Evolutionary conservation across 176 grass and related monocot species (phyloP).

Genomic region (bread wheat (Triticum aestivum)): DNA sequence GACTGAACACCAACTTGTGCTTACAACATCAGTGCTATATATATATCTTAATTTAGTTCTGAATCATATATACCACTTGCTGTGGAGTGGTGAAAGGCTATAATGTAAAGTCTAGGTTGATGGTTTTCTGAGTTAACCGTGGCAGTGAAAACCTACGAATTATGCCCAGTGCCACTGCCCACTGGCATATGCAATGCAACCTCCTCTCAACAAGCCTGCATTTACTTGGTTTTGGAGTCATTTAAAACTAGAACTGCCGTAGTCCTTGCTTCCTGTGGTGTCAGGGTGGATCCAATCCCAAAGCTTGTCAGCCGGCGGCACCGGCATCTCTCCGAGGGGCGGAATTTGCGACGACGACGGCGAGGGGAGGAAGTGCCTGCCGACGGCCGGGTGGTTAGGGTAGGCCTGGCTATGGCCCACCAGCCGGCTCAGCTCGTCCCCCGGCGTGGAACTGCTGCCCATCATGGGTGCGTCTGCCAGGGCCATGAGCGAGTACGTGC

Average conservation of each 20-base stretch:
- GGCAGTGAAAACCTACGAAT: constrained; percentile 10
- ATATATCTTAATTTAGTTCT: constrained; percentile 11
- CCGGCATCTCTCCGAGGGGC: constrained; percentile 28
- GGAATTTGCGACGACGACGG: constrained; percentile 17
- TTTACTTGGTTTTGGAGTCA: constrained; percentile 38
- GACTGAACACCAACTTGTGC: neutral
- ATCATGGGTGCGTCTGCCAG: constrained; percentile 35
- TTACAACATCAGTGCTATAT: constrained; percentile 36
- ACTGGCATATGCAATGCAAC: constrained; percentile 13
- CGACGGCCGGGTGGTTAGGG: constrained; percentile 25
- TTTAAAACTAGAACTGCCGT: constrained; percentile 54
- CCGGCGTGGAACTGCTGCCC: constrained; percentile 38
- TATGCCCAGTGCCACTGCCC: neutral
- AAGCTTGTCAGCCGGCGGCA: constrained; percentile 63
- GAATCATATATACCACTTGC: constrained; percentile 13
- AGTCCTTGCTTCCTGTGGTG: constrained; percentile 43
- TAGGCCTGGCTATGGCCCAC: constrained; percentile 54
- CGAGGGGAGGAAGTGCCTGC: constrained; percentile 42
- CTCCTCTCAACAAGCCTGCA: constrained; percentile 2
- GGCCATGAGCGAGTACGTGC: constrained; percentile 63
- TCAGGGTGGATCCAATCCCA: constrained; percentile 87
- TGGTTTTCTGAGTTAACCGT: constrained; percentile 36
- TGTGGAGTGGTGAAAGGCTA: constrained; percentile 8
- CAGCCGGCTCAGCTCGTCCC: constrained; percentile 71
- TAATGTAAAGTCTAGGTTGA: constrained; percentile 34